Percentiles rank a stretch among this genome's conserved stretches.
Conservation (phyloP, 495 filamentous ascomycete species). For the Cladorrhinum samala region DNA sequence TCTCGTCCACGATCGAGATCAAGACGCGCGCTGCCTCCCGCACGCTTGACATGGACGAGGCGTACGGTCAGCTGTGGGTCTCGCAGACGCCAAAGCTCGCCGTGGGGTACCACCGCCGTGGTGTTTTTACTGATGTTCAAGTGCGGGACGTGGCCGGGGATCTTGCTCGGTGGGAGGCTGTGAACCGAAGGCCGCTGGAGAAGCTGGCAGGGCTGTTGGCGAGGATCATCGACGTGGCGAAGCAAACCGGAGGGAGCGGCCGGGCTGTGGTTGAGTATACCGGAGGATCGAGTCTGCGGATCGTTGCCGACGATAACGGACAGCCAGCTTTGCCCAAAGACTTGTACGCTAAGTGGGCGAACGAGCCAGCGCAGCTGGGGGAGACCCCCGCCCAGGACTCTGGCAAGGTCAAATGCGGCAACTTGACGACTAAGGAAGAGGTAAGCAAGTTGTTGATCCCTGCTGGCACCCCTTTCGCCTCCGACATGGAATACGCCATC, state of each 20-base stretch:
- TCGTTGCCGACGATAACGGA: not conserved
- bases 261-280: not conserved
- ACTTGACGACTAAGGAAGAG: not conserved
- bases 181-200: slow-evolving; percentile 29
- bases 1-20: slow-evolving; percentile 40
- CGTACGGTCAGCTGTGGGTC: slow-evolving; percentile 43
- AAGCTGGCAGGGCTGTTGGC: slow-evolving; percentile 31
- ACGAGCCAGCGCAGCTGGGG: not conserved
- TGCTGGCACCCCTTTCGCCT: not conserved
- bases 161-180: slow-evolving; percentile 35
- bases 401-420: not conserved
- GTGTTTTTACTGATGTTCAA: slow-evolving; percentile 32
- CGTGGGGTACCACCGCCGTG: slow-evolving; percentile 40
- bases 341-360: not conserved
- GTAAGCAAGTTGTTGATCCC: not conserved
- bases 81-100: slow-evolving; percentile 46
- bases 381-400: not conserved
- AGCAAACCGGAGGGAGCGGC: not conserved
- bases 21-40: slow-evolving; percentile 41
- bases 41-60: slow-evolving; percentile 31
- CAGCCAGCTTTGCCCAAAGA: slow-evolving; percentile 1
- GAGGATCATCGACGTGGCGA: slow-evolving; percentile 29
- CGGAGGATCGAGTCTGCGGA: not conserved
- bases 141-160: slow-evolving; percentile 34
- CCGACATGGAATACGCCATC: slow-evolving; percentile 7